phyloP scores from a whole-genome alignment of 306 rosid genomes.

The Cucurbita moschata region DNA sequence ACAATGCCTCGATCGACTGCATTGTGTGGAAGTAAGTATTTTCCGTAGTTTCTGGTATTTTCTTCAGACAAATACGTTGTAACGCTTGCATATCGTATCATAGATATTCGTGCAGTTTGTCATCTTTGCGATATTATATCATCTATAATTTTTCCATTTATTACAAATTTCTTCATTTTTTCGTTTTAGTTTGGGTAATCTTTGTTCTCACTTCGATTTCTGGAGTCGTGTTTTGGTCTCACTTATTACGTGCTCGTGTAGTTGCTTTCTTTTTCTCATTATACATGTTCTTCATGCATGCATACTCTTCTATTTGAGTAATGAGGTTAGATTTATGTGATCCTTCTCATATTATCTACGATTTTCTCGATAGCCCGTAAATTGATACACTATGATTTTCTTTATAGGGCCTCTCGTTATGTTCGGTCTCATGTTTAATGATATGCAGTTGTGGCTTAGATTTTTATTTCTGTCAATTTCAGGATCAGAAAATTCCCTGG shows the following conservation, averaged over 20 bases:
- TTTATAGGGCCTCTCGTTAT: background rate
- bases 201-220: background rate
- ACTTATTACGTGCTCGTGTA: background rate
- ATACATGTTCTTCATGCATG: background rate
- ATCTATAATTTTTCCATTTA: background rate
- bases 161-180: background rate
- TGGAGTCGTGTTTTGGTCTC: background rate
- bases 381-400: background rate
- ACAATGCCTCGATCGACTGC: constrained; percentile 82
- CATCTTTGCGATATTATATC: background rate
- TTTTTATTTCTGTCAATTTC: background rate
- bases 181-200: background rate
- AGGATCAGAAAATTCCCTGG: constrained; percentile 94
- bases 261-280: background rate
- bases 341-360: background rate
- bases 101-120: background rate
- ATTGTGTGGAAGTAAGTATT: constrained; percentile 82
- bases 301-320: background rate
- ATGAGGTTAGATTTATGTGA: background rate
- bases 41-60: background rate
- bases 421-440: background rate
- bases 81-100: background rate
- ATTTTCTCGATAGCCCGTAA: background rate
- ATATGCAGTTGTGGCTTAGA: background rate
- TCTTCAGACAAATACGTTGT: background rate